phyloP scores from a whole-genome alignment of 257 asterid species.

The Salvia miltiorrhiza region DNA sequence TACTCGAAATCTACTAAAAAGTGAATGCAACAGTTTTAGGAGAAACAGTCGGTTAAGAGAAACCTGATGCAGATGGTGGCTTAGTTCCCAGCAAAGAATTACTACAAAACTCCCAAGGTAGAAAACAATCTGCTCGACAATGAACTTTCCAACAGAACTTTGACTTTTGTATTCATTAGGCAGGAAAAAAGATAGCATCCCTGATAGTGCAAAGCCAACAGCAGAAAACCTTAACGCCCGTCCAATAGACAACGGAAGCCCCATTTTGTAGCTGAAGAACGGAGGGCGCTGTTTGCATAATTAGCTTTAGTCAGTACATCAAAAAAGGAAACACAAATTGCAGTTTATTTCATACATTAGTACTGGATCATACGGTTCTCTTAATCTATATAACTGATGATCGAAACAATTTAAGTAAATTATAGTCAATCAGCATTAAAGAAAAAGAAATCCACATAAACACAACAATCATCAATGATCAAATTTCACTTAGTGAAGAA shows the following conservation, averaged over 20 bases:
- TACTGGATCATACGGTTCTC: not conserved
- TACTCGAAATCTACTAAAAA: not conserved
- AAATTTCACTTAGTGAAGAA: not conserved
- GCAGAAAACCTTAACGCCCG: constrained; percentile 64
- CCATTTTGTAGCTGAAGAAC: constrained; percentile 89
- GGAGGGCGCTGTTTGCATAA: constrained; percentile 77
- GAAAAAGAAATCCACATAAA: not conserved
- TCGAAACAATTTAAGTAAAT: no score
- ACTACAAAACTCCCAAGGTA: constrained; percentile 56
- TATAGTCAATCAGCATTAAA: not conserved
- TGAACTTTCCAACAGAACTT: constrained; percentile 39
- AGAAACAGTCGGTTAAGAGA: not conserved
- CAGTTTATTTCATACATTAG: not conserved
- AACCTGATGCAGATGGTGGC: constrained; percentile 87
- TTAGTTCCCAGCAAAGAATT: constrained; percentile 83
- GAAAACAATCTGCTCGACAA: constrained; percentile 59
- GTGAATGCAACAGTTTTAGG: not conserved
- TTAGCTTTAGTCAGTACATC: constrained; percentile 23
- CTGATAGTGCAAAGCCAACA: constrained; percentile 52
- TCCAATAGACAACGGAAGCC: constrained; percentile 57
- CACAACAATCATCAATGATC: not conserved
- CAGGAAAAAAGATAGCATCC: constrained; percentile 40
- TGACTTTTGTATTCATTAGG: constrained; percentile 46
- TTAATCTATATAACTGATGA: not conserved
- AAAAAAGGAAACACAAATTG: not conserved